phyloP scores from a whole-genome alignment of 169 alveolate species.

The Eimeria acervulina region DNA sequence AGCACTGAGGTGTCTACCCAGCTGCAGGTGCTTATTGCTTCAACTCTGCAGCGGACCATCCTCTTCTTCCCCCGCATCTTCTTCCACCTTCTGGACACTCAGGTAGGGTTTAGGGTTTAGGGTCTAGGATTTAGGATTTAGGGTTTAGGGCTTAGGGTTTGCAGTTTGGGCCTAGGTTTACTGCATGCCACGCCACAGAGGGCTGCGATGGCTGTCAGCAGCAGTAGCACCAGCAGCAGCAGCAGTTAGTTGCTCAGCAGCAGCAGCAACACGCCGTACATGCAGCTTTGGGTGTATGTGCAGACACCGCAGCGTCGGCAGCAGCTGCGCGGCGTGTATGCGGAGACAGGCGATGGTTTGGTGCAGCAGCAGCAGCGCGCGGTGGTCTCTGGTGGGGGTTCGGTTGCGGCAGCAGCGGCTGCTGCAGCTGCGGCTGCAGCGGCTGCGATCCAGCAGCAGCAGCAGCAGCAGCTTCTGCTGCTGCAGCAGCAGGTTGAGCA shows the following conservation, averaged over 20 bases:
- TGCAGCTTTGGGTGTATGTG: neutral
- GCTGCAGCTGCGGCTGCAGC: too few species aligned
- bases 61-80: conserved; percentile 65
- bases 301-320: conserved; percentile 67
- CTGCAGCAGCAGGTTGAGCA: conserved; percentile 24
- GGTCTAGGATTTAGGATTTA: neutral
- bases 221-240: conserved; percentile 31
- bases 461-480: too few species aligned
- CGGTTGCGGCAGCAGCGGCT: conserved; percentile 19
- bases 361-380: conserved; percentile 66
- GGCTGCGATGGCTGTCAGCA: neutral
- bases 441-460: too few species aligned
- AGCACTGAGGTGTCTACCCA: conserved; percentile 6
- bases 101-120: conserved; percentile 34
- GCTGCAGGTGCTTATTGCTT: conserved; percentile 57
- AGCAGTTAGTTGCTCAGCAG: neutral
- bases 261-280: neutral
- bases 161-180: neutral
- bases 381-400: conserved; percentile 41
- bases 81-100: conserved; percentile 78
- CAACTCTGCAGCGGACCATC: conserved; percentile 54
- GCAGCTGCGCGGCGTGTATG: conserved; percentile 55
- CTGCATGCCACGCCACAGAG: neutral
- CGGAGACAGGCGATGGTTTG: neutral
- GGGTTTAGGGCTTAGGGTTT: conserved; percentile 4